These are phyloP conservation scores for Helianthus tuberosus DNA, from an alignment of 129 eudicot genomes.

Conservation along the genomic window DNA sequence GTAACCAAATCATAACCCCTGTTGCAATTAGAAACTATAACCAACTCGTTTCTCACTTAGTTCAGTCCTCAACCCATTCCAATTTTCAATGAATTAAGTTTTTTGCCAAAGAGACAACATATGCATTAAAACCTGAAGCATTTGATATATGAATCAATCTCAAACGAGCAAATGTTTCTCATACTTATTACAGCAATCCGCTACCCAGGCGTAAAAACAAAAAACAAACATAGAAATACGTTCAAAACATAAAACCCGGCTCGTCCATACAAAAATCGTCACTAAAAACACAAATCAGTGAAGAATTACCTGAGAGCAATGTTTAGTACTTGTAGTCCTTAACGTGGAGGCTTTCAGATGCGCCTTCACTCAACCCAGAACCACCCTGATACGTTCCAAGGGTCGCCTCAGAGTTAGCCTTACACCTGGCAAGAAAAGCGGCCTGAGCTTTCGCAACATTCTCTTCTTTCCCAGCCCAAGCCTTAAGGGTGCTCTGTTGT, in stretches of 20 bases:
- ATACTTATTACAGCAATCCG: constrained; percentile 15
- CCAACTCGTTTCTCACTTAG: no score
- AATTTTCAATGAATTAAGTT: no score
- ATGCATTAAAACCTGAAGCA: neutral
- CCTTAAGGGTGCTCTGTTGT: constrained; percentile 48
- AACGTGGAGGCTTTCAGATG: constrained; percentile 15
- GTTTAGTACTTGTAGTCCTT: constrained; percentile 13
- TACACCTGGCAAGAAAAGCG: constrained; percentile 35
- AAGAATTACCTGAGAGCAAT: neutral
- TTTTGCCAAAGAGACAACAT: neutral
- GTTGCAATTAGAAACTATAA: no score
- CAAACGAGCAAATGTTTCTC: constrained; percentile 14
- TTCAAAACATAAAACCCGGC: constrained; percentile 4
- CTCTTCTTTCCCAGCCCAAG: constrained; percentile 55
- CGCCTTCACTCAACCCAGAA: constrained; percentile 22
- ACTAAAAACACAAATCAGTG: neutral
- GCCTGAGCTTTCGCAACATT: constrained; percentile 43
- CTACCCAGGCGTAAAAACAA: constrained; percentile 2
- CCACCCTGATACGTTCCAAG: constrained; percentile 44
- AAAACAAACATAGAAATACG: constrained; percentile 1
- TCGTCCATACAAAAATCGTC: neutral
- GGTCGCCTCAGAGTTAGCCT: constrained; percentile 54
- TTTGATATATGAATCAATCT: neutral
- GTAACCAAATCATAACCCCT: no score
- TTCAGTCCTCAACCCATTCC: no score